Evolutionary conservation across 352 stramenopile species (phyloP), one percentile per base, ranked within the genome.

Genomic region (Phytophthora cryptogea): DNA sequence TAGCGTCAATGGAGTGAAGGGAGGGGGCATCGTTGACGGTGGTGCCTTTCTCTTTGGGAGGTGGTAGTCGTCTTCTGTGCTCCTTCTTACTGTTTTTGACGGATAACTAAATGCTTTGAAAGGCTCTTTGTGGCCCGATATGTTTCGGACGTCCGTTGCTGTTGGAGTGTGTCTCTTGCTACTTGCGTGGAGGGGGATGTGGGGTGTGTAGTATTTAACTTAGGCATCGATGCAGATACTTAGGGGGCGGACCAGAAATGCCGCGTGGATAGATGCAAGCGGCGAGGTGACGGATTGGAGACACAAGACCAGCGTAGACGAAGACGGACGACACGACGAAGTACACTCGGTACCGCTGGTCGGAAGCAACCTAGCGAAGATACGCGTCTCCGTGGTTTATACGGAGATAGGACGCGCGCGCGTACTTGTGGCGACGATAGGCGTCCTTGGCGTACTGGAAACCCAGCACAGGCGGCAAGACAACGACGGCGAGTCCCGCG

Each of bases 381-480:
- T 71, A 71, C 5, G 16, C 54, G 30, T 74, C 63, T 35, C 58
- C 39, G 17, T 72, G 37, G 27, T 43, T 59, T 14, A 67, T 53
- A 8, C 62, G 57, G 42, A 72, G 53, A 61, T 72, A 80, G 16
- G 76, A 79, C 16, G 66, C 51, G 14, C 61, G 68, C 44, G 70
- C 60, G 43, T 80, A 78, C 46, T 69, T 78, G 41, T 72, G 66
- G 16, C 65, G 63, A 13, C 78, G 74, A 20, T 73, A 79, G 30
- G 70, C 66, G 39, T 78, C 67, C 43, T 83, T 87, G 31, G 59
- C 65, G 54, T 80, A 80, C 53, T 89, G 76, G 53, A 76, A 85
- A 9, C 79, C 74, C 17, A 94, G 28, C n/a, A 92, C 54, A 11
- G 85, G 80, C 2, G 85, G 85, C 27, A 90, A 44, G 27, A 92